These are phyloP conservation scores for Solanum habrochaites DNA, from an alignment of 257 asterid genomes.

Conservation along the genomic window DNA sequence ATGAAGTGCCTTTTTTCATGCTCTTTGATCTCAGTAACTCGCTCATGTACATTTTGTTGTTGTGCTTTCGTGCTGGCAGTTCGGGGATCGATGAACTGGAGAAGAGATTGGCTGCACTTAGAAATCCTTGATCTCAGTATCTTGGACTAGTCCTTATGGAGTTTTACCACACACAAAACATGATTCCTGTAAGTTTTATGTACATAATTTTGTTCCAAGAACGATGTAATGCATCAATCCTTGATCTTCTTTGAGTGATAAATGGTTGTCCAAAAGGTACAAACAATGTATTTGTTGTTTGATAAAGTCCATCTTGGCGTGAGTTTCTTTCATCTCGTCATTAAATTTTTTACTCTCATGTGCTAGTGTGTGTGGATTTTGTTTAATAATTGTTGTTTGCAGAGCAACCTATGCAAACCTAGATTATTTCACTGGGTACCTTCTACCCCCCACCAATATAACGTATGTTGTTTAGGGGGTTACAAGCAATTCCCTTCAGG, in stretches of 20 bases:
- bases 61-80: conserved; percentile 16
- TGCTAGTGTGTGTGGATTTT: background rate
- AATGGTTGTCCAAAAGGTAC: background rate
- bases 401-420: background rate
- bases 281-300: background rate
- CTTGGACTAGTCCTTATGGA: background rate
- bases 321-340: background rate
- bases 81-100: conserved; percentile 63
- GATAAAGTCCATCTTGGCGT: background rate
- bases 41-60: background rate
- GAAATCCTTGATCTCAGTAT: conserved; percentile 35
- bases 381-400: background rate
- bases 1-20: background rate
- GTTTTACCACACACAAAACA: background rate
- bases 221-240: background rate
- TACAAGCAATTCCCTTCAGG: too few species aligned
- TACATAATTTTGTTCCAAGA: background rate
- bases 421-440: background rate
- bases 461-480: too few species aligned
- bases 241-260: background rate
- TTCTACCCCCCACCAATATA: background rate
- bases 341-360: background rate
- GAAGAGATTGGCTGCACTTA: conserved; percentile 75
- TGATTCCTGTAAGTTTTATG: background rate
- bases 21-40: background rate